Percentiles rank a stretch among this genome's conserved stretches.
Conservation (phyloP, 164 flowering plant genomes). For the Piper longum region DNA sequence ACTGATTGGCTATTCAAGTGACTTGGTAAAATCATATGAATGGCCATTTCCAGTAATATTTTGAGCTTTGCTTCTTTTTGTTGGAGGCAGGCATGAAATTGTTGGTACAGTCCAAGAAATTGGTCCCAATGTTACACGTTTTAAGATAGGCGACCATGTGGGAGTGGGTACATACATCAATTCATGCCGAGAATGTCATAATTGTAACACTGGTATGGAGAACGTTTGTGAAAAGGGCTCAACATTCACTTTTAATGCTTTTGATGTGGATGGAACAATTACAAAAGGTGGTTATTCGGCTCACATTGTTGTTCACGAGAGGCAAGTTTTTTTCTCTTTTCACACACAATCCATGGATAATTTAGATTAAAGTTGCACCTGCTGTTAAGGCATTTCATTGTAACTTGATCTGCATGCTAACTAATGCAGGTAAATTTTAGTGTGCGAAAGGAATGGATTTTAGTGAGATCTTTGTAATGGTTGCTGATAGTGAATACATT, state of each 20-base stretch:
- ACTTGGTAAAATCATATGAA: too few species aligned
- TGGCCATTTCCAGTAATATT: neutral
- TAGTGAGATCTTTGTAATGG: too few species aligned
- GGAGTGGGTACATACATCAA: conserved; percentile 81
- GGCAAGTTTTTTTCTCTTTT: conserved; percentile 17
- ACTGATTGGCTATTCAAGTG: neutral
- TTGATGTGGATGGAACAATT: conserved; percentile 65
- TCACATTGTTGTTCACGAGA: conserved; percentile 54
- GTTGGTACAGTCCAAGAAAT: conserved; percentile 64
- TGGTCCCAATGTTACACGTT: conserved; percentile 46
- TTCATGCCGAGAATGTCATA: conserved; percentile 72
- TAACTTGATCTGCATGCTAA: neutral
- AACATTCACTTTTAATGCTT: conserved; percentile 41
- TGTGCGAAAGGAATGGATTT: too few species aligned
- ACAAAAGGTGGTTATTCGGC: conserved; percentile 84
- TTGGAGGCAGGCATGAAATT: conserved; percentile 64
- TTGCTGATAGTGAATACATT: too few species aligned
- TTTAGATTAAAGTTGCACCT: neutral
- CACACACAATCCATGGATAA: neutral
- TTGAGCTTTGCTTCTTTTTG: neutral
- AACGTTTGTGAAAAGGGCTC: conserved; percentile 39
- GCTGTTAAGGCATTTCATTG: neutral
- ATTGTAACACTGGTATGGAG: conserved; percentile 48
- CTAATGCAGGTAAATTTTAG: too few species aligned
- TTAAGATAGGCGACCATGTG: conserved; percentile 70